Evolutionary conservation across 306 rosid species (phyloP).

Genomic region (Cucumis hystrix): DNA sequence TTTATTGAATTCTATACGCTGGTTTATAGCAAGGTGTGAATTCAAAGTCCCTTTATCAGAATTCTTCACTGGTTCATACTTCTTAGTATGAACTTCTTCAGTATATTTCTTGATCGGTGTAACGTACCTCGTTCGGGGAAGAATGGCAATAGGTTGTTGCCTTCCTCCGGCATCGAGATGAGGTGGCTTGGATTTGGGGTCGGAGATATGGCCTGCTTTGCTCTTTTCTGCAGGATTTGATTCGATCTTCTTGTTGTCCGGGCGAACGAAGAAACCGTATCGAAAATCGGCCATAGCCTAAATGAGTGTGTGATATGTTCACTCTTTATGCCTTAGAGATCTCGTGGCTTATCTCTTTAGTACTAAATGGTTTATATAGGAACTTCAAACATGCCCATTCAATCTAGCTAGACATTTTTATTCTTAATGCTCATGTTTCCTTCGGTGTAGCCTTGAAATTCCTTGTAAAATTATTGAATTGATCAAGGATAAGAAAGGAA

Average conservation of each 20-base stretch:
- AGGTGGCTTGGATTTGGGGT: background rate
- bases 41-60: background rate
- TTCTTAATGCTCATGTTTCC: background rate
- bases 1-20: constrained; percentile 1
- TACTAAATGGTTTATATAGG: background rate
- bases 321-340: background rate
- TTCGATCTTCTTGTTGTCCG: constrained; percentile 2
- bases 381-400: background rate
- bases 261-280: constrained; percentile 4
- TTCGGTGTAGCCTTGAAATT: background rate
- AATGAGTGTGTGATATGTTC: background rate
- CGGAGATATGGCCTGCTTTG: constrained; percentile 1
- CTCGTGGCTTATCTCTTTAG: background rate
- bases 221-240: constrained; percentile 7
- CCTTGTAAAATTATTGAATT: background rate
- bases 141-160: background rate
- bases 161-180: constrained; percentile 10
- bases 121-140: background rate
- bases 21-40: constrained; percentile 5
- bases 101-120: constrained; percentile 10
- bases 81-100: constrained; percentile 9
- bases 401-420: background rate
- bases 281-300: constrained; percentile 28
- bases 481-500: constrained; percentile 9
- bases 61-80: constrained; percentile 8